These are phyloP conservation scores for Scedosporium dehoogii DNA, from an alignment of 2,329 filamentous ascomycete species.

Conservation along the genomic window DNA sequence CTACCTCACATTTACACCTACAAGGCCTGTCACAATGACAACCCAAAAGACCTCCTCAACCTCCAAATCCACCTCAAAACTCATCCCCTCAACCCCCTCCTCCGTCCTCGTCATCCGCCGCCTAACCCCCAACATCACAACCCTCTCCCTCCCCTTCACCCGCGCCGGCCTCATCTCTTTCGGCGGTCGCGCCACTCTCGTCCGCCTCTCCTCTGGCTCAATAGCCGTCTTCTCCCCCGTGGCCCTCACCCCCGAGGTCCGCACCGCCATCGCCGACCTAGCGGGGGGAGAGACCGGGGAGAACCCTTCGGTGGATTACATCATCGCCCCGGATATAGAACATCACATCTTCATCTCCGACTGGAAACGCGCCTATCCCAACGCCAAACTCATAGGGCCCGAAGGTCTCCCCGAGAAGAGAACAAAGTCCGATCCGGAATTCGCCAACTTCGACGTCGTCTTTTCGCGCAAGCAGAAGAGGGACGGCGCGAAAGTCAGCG, in stretches of 20 bases:
- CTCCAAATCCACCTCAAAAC: slow-evolving; percentile 13
- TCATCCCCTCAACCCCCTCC: slow-evolving; percentile 61
- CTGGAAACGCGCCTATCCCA: slow-evolving; percentile 72
- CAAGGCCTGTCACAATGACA: neutral
- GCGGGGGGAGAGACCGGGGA: slow-evolving; percentile 24
- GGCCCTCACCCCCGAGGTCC: slow-evolving; percentile 67
- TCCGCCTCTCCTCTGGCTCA: slow-evolving; percentile 65
- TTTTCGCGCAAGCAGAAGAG: slow-evolving; percentile 50
- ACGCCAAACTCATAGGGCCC: slow-evolving; percentile 70
- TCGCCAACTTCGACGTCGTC: slow-evolving; percentile 49
- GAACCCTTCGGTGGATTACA: slow-evolving; percentile 56
- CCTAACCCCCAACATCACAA: slow-evolving; percentile 68
- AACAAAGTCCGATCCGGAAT: slow-evolving; percentile 27
- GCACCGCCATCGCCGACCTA: slow-evolving; percentile 50
- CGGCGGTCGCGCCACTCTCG: slow-evolving; percentile 79
- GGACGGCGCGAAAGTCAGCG: slow-evolving; percentile 25
- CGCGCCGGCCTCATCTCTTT: slow-evolving; percentile 73
- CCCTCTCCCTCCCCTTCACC: slow-evolving; percentile 72
- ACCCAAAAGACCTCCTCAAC: neutral
- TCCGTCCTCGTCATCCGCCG: slow-evolving; percentile 86
- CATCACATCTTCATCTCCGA: slow-evolving; percentile 89
- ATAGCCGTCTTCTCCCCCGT: slow-evolving; percentile 90
- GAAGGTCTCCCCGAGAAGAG: slow-evolving; percentile 80
- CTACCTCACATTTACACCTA: neutral
- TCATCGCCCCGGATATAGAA: slow-evolving; percentile 80